These are phyloP conservation scores for Chrysochromulina tobinii DNA, from an alignment of 78 protist genomes.

Conservation along the genomic window DNA sequence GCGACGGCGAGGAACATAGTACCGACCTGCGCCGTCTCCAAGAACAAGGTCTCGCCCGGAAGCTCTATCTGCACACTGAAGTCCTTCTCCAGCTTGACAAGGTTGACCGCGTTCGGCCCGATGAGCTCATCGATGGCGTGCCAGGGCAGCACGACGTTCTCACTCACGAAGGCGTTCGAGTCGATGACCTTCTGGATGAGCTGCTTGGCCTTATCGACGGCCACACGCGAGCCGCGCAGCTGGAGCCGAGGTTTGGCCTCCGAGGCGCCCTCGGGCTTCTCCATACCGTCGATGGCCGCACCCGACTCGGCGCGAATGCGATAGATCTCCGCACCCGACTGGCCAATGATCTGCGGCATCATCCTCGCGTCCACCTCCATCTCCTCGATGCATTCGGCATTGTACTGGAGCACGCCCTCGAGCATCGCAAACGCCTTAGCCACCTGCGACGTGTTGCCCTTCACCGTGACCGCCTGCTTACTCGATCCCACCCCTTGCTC, in stretches of 20 bases:
- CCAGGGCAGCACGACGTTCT: not conserved
- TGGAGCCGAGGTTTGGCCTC: not conserved
- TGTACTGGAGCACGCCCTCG: conserved; percentile 16
- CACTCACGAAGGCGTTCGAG: not conserved
- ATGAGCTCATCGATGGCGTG: not conserved
- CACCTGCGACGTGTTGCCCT: not conserved
- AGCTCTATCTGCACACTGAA: not conserved
- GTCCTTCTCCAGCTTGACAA: not conserved
- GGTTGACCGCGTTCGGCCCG: not conserved
- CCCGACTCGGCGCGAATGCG: not conserved
- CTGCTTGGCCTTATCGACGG: not conserved
- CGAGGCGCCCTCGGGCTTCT: not conserved
- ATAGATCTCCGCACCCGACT: not conserved
- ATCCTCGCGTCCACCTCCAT: not conserved
- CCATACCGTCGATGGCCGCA: not conserved
- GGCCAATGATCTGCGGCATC: not conserved
- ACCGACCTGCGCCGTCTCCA: not conserved
- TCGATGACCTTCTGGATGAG: not conserved
- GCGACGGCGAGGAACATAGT: not conserved
- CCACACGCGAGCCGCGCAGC: not conserved
- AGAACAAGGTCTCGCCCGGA: not conserved
- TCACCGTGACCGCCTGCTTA: not conserved
- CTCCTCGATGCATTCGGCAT: not conserved
- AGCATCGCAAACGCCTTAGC: not conserved
- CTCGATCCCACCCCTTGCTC: not conserved